Percentiles rank a stretch among this genome's conserved stretches.
Evolutionary conservation across 345 rosid species (phyloP).

Genomic region (Melaleuca alternifolia): DNA sequence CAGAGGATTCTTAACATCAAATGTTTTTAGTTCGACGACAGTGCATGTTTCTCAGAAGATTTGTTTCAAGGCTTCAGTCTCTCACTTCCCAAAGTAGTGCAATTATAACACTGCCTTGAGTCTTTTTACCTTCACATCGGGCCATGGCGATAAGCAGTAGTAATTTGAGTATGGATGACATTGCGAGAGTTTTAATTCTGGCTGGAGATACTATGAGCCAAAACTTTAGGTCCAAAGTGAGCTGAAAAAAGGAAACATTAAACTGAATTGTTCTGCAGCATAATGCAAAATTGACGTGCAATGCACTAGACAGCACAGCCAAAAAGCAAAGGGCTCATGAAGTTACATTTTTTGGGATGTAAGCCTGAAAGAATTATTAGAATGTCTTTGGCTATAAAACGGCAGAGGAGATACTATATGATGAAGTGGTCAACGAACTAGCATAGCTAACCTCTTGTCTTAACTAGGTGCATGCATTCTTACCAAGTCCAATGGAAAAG

Average conservation of each 20-base stretch:
- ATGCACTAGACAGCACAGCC: not conserved
- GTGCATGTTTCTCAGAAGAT: not conserved
- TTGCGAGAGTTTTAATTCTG: not conserved
- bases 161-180: not conserved
- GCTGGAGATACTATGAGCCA: not conserved
- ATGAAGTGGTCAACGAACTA: not conserved
- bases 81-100: not conserved
- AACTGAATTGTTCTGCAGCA: not conserved
- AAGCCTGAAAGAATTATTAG: not conserved
- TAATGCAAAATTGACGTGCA: not conserved
- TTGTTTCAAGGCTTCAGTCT: not conserved
- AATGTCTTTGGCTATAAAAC: not conserved
- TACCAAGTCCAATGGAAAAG: not conserved
- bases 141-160: not conserved
- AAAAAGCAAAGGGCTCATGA: not conserved
- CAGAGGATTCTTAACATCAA: not conserved
- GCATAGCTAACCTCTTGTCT: not conserved
- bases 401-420: not conserved
- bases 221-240: not conserved
- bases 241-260: not conserved
- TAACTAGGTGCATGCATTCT: not conserved
- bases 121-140: not conserved
- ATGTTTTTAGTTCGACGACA: not conserved
- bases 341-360: not conserved
- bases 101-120: not conserved